These are phyloP conservation scores for Termitomyces eurrhizus DNA, from an alignment of 768 basidiomycete species.

Conservation along the genomic window DNA sequence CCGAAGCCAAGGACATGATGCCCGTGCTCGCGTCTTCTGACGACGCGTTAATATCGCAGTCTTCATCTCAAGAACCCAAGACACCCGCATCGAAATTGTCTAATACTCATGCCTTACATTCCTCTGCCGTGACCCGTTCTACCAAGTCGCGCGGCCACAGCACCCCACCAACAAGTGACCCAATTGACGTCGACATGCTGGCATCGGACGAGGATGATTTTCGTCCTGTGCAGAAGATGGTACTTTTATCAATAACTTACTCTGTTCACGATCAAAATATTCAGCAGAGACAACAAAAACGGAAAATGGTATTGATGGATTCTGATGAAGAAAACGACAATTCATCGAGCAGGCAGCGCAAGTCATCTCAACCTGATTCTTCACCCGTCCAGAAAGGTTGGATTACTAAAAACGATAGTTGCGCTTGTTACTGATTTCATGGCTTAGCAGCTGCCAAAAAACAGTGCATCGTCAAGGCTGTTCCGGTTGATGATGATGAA, in stretches of 20 bases:
- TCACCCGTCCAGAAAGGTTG: slow-evolving; percentile 37
- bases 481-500: slow-evolving; percentile 49
- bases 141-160: slow-evolving; percentile 48
- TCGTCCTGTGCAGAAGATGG: slow-evolving; percentile 18
- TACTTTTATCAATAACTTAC: neutral
- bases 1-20: slow-evolving; percentile 18
- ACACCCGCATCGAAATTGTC: slow-evolving; percentile 35
- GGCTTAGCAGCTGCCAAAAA: slow-evolving; percentile 49
- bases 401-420: neutral
- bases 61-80: slow-evolving; percentile 32
- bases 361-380: slow-evolving; percentile 27
- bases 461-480: slow-evolving; percentile 47
- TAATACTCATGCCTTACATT: slow-evolving; percentile 26
- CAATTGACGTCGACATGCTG: slow-evolving; percentile 73
- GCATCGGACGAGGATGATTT: slow-evolving; percentile 45
- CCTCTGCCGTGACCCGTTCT: slow-evolving; percentile 35
- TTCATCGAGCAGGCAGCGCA: slow-evolving; percentile 21
- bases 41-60: slow-evolving; percentile 29
- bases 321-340: slow-evolving; percentile 52
- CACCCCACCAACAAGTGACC: slow-evolving; percentile 77
- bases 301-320: slow-evolving; percentile 65
- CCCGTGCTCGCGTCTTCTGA: slow-evolving; percentile 11
- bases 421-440: neutral
- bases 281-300: slow-evolving; percentile 46
- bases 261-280: neutral